Evolutionary conservation across 768 basidiomycete genomes (phyloP).

Genomic region (Auriscalpium orientale): DNA sequence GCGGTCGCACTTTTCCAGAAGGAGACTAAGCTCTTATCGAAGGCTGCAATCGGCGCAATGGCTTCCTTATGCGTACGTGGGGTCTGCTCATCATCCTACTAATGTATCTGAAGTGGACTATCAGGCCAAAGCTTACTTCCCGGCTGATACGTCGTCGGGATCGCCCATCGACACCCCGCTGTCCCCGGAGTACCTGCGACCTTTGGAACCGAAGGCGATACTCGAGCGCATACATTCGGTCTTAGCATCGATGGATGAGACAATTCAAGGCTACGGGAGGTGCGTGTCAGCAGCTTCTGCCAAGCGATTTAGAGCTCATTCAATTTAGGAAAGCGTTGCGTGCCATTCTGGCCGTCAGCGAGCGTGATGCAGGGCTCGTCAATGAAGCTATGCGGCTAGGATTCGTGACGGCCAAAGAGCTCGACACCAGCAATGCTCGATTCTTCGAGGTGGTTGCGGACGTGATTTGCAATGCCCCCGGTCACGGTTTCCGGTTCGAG

Average conservation of each 20-base stretch:
- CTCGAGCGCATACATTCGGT: conserved; percentile 67
- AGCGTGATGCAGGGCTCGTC: conserved; percentile 44
- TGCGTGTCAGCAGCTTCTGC: conserved; percentile 30
- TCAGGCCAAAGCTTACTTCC: conserved; percentile 76
- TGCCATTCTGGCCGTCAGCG: conserved; percentile 52
- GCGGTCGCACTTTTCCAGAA: conserved; percentile 24
- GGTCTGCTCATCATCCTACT: background rate
- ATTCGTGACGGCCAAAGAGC: conserved; percentile 48
- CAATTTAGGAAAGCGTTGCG: conserved; percentile 63
- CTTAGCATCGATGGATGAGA: conserved; percentile 48
- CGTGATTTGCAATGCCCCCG: conserved; percentile 46
- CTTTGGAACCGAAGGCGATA: conserved; percentile 43
- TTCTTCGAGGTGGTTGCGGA: conserved; percentile 80
- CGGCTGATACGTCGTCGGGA: conserved; percentile 45
- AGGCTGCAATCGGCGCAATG: conserved; percentile 81
- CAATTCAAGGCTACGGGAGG: conserved; percentile 55
- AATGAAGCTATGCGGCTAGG: conserved; percentile 63
- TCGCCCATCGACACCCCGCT: conserved; percentile 57
- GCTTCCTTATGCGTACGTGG: conserved; percentile 79
- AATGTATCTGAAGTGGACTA: conserved; percentile 1
- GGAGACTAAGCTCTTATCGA: conserved; percentile 67
- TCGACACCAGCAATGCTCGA: conserved; percentile 47
- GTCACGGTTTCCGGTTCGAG: conserved; percentile 60
- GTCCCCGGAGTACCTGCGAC: conserved; percentile 40
- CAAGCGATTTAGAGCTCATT: conserved; percentile 6